Conservation (phyloP, 2,329 filamentous ascomycete species). For the Volutella citrinella region DNA sequence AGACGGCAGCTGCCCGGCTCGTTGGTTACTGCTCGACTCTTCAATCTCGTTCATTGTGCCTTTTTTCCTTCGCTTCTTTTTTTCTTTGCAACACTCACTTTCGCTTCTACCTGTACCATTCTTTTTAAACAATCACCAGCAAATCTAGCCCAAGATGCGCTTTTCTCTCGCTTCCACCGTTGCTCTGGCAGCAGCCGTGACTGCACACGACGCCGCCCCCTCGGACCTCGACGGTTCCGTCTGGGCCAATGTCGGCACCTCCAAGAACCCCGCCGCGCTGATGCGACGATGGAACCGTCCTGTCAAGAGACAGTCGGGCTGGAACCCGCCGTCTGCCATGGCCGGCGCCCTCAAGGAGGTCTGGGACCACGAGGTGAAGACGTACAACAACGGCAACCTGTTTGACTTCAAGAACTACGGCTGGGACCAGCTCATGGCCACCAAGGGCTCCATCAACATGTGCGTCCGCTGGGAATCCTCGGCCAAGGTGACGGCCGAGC, state of each 20-base stretch:
- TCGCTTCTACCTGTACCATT: too few species aligned
- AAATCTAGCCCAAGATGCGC: too few species aligned
- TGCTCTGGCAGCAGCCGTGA: too few species aligned
- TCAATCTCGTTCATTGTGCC: too few species aligned
- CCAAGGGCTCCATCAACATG: conserved; percentile 25
- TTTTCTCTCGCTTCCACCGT: too few species aligned
- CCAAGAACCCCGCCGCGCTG: conserved; percentile 12
- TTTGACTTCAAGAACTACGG: conserved; percentile 31
- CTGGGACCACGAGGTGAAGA: conserved; percentile 28
- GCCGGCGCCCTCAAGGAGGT: conserved; percentile 25
- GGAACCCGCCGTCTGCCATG: conserved; percentile 27
- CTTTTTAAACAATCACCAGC: too few species aligned
- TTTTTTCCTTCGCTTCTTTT: too few species aligned
- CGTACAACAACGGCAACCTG: conserved; percentile 22
- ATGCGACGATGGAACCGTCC: conserved; percentile 20
- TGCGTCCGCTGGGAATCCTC: conserved; percentile 45
- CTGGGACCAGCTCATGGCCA: conserved; percentile 32
- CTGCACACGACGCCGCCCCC: too few species aligned
- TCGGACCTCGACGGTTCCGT: conserved; percentile 28
- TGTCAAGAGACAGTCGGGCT: conserved; percentile 25
- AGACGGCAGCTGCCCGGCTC: too few species aligned
- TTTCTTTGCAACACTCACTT: too few species aligned
- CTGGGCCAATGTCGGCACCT: conserved; percentile 20
- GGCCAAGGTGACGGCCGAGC: conserved; percentile 32
- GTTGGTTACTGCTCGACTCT: too few species aligned